Evolutionary conservation across 305 asterid species (phyloP).

Genomic region (Stenogyne calaminthoides): DNA sequence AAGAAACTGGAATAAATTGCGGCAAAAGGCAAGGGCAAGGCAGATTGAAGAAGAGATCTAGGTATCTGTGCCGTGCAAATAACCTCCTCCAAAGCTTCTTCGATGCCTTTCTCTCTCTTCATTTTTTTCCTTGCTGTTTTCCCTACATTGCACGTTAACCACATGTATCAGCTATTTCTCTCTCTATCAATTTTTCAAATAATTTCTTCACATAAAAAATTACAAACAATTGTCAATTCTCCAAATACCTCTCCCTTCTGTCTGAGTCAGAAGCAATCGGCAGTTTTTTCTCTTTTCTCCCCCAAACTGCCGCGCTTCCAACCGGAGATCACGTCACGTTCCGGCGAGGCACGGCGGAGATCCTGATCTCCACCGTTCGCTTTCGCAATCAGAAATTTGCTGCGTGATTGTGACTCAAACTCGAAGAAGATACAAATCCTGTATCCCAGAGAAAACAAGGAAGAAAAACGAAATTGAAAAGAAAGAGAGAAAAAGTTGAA

Average conservation of each 20-base stretch:
- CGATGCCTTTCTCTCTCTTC: conserved; percentile 79
- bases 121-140: conserved; percentile 51
- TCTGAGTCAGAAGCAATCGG: conserved; percentile 35
- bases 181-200: conserved; percentile 26
- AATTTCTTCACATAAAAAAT: conserved; percentile 28
- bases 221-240: conserved; percentile 26
- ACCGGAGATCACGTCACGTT: conserved; percentile 31
- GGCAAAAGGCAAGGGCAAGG: conserved; percentile 77
- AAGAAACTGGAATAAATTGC: conserved; percentile 67
- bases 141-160: conserved; percentile 86
- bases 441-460: conserved; percentile 19
- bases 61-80: conserved; percentile 88
- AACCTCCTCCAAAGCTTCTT: conserved; percentile 65
- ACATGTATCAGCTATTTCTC: conserved; percentile 48
- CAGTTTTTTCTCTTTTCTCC: conserved; percentile 21
- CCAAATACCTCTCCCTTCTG: conserved; percentile 22
- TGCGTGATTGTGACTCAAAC: neutral
- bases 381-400: conserved; percentile 22
- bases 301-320: conserved; percentile 36
- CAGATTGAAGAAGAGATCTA: conserved; percentile 81
- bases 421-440: conserved; percentile 17
- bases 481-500: conserved; percentile 33
- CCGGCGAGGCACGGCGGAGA: conserved; percentile 63
- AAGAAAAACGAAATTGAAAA: neutral
- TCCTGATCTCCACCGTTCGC: conserved; percentile 54